Percentiles rank a stretch among this genome's conserved stretches.
Conservation (phyloP, 805 yeast genomes). For the Sugiyamaella qingdaonensis region DNA sequence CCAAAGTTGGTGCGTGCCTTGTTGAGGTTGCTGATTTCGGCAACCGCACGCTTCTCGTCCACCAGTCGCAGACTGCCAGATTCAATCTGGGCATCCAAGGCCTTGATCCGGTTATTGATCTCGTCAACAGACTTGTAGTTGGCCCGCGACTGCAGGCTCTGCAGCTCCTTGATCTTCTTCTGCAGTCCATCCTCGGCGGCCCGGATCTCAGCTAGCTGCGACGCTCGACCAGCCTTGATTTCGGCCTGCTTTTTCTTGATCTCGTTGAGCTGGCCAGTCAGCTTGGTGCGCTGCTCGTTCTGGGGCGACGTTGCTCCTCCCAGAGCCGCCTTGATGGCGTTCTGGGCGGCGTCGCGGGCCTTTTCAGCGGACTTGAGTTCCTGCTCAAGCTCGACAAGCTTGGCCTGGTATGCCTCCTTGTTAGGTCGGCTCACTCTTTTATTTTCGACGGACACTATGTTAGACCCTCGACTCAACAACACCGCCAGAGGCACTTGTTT, state of each 20-base stretch:
- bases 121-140: slow-evolving; percentile 47
- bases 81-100: slow-evolving; percentile 68
- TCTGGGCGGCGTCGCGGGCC: slow-evolving; percentile 24
- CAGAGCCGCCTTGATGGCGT: slow-evolving; percentile 22
- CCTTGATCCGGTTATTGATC: slow-evolving; percentile 29
- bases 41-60: slow-evolving; percentile 80
- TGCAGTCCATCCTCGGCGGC: slow-evolving; percentile 64
- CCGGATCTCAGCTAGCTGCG: slow-evolving; percentile 60
- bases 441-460: slow-evolving; percentile 7
- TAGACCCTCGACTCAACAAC: neutral
- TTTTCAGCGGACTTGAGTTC: slow-evolving; percentile 27
- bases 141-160: slow-evolving; percentile 64
- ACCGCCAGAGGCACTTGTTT: neutral
- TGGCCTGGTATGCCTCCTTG: slow-evolving; percentile 28
- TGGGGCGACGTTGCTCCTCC: slow-evolving; percentile 22
- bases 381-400: slow-evolving; percentile 27
- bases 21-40: slow-evolving; percentile 80
- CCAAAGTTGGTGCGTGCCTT: slow-evolving; percentile 76
- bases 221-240: slow-evolving; percentile 43
- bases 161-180: slow-evolving; percentile 71
- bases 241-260: slow-evolving; percentile 43
- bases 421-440: slow-evolving; percentile 24
- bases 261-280: slow-evolving; percentile 43
- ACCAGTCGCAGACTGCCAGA: slow-evolving; percentile 80
- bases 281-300: slow-evolving; percentile 48